Percentiles rank a stretch among this genome's conserved stretches.
phyloP scores from a whole-genome alignment of 1,284 basidiomycete genomes.

The Omphalotus olearius region DNA sequence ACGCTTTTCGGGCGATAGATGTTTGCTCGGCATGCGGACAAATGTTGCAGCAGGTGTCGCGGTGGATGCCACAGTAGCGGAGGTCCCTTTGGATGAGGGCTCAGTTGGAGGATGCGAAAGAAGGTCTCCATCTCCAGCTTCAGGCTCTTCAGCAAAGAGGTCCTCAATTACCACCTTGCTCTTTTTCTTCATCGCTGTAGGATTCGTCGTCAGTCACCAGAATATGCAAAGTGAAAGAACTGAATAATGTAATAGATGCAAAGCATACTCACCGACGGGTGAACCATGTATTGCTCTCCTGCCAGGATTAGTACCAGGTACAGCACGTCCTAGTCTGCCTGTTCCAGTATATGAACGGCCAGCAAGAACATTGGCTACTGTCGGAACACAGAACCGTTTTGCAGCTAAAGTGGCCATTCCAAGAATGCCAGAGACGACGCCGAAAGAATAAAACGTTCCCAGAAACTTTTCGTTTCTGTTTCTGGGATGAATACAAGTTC shows the following conservation, averaged over 20 bases:
- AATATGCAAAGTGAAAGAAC: background rate
- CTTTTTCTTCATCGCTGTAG: slow-evolving; percentile 22
- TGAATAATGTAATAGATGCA: background rate
- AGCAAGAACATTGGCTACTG: too few species aligned
- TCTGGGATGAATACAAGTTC: too few species aligned
- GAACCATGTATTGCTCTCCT: slow-evolving; percentile 8
- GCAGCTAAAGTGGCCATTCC: too few species aligned
- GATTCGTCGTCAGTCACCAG: background rate
- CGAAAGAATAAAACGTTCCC: too few species aligned
- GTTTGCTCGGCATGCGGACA: slow-evolving; percentile 5
- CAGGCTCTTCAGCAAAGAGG: slow-evolving; percentile 20
- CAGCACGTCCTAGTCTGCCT: background rate
- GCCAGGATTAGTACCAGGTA: background rate
- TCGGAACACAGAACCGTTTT: too few species aligned
- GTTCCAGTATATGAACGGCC: too few species aligned
- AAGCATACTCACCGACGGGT: slow-evolving; percentile 1
- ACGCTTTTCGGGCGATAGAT: slow-evolving; percentile 2
- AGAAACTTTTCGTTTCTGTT: too few species aligned
- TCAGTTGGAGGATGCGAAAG: slow-evolving; percentile 9
- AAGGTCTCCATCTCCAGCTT: slow-evolving; percentile 16
- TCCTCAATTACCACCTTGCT: slow-evolving; percentile 21
- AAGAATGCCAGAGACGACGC: too few species aligned
- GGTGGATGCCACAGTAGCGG: background rate
- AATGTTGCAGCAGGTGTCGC: background rate
- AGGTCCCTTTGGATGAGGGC: background rate